phyloP scores from a whole-genome alignment of 306 rosid genomes.

The Pueraria montana region DNA sequence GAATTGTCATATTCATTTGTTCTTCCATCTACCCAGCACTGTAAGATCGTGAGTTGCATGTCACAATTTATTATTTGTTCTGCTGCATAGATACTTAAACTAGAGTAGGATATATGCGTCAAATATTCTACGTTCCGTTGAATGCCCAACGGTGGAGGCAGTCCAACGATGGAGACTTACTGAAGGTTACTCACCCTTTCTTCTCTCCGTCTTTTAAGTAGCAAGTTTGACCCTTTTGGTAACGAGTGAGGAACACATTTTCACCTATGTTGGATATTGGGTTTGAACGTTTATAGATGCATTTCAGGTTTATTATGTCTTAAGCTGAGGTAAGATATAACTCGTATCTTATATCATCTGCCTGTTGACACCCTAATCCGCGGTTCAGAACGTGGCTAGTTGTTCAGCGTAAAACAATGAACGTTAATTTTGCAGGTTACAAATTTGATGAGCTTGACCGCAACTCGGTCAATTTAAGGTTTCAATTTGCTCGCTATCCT shows the following conservation, averaged over 20 bases:
- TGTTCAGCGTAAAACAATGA: conserved; percentile 74
- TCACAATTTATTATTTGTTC: conserved; percentile 9
- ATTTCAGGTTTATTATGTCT: conserved; percentile 54
- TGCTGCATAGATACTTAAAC: conserved; percentile 25
- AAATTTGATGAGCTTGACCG: conserved; percentile 96
- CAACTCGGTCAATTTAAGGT: conserved; percentile 90
- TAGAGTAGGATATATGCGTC: conserved; percentile 13
- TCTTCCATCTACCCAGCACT: conserved; percentile 22
- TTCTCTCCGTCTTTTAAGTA: conserved; percentile 18
- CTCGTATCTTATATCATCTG: conserved; percentile 58
- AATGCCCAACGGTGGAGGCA: conserved; percentile 29
- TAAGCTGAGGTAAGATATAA: conserved; percentile 55
- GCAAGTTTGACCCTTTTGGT: conserved; percentile 42
- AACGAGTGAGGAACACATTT: conserved; percentile 46
- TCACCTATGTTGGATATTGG: conserved; percentile 50
- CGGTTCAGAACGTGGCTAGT: conserved; percentile 62
- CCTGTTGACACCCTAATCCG: conserved; percentile 64
- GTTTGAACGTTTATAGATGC: conserved; percentile 52
- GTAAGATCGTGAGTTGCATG: conserved; percentile 35
- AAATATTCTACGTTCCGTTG: conserved; percentile 10
- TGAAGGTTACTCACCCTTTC: conserved; percentile 34
- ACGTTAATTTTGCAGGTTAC: conserved; percentile 99
- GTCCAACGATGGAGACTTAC: conserved; percentile 37
- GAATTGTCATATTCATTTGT: conserved; percentile 26
- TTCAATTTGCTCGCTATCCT: conserved; percentile 98